Conservation (phyloP, 2,329 filamentous ascomycete species). For the Diplodia sapinea region DNA sequence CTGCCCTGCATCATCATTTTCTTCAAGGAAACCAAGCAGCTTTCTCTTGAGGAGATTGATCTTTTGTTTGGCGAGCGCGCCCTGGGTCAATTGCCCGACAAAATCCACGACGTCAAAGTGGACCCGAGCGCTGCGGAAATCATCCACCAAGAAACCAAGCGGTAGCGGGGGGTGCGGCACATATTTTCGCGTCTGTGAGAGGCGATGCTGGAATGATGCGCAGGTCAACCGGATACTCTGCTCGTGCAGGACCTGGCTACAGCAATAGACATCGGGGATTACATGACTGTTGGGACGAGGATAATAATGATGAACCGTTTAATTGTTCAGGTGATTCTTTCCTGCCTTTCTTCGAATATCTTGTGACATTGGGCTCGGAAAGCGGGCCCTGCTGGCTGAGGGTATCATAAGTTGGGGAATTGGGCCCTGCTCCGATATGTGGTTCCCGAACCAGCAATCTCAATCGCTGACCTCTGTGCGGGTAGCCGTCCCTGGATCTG, state of each 20-base stretch:
- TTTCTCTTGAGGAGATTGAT: constrained; percentile 64
- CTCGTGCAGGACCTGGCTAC: not conserved
- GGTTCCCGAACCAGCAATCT: not conserved
- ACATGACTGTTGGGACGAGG: not conserved
- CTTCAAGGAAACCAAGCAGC: constrained; percentile 61
- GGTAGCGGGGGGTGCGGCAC: not conserved
- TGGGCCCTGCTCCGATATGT: not conserved
- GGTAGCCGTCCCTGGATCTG: not conserved
- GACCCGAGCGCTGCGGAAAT: constrained; percentile 2
- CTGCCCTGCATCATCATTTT: constrained; percentile 57
- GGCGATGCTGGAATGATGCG: not conserved
- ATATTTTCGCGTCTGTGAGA: not conserved
- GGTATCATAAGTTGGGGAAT: not conserved
- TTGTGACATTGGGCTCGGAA: not conserved
- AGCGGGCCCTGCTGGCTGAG: not conserved
- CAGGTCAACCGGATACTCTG: not conserved
- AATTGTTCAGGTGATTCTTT: not conserved
- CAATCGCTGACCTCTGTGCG: not conserved
- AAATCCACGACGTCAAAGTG: constrained; percentile 43
- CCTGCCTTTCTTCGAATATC: not conserved
- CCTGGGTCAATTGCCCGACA: constrained; percentile 54
- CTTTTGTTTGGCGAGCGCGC: constrained; percentile 61
- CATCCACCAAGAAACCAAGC: constrained; percentile 13
- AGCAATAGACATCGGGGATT: constrained; percentile 13
- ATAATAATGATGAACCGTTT: not conserved